Base-by-base conservation (phyloP, 345 rosid genomes). In the Microcos paniculata region DNA sequence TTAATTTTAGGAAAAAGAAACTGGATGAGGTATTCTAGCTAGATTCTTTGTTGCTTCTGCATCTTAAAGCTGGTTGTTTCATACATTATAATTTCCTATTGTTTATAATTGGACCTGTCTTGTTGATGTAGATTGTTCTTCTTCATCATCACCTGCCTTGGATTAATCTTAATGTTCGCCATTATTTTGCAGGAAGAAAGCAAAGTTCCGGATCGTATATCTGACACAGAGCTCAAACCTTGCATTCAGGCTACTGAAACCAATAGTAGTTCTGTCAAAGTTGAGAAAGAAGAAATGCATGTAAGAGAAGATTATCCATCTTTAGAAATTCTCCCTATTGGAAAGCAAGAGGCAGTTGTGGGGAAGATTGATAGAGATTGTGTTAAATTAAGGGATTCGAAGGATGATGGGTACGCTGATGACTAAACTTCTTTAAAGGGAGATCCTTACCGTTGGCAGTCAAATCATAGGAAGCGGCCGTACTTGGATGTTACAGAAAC, bases 151-250 rank as follows among this genome's bases (percentile, higher is more conserved):
- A 42, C 45, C 45, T 42, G 45, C 45, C 45, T 42, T 42, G 11
- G 6, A 19, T 61, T 38, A 73, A 73, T 61, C 18, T 52, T 66
- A 72, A 79, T 38, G 8, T 38, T 24, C 40, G 26, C 21, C 21
- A 31, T 74, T 55, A 42, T 77, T 77, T 35, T 77, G 74, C 86
- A 93, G 96, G 88, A 85, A 45, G 87, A 82, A 62, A 62, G 21
- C 70, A 64, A 30, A 81, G 67, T 46, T 59, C 45, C 75, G 33
- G 85, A 75, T 24, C 55, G 67, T 45, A 69, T 56, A 30, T n/a
- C 15, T 49, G 85, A 76, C 49, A 35, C 77, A 53, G 67, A 70
- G 66, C 69, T 79, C 42, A 73, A 76, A 69, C 63, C 81, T 38
- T 84, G 62, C 51, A 46, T 56, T 70, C 77, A 72, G 80, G 79